Percentiles rank a stretch among this genome's conserved stretches.
These are phyloP conservation scores for Debaryomyces fabryi DNA, from an alignment of 1,139 yeast genomes.

Conservation along the genomic window DNA sequence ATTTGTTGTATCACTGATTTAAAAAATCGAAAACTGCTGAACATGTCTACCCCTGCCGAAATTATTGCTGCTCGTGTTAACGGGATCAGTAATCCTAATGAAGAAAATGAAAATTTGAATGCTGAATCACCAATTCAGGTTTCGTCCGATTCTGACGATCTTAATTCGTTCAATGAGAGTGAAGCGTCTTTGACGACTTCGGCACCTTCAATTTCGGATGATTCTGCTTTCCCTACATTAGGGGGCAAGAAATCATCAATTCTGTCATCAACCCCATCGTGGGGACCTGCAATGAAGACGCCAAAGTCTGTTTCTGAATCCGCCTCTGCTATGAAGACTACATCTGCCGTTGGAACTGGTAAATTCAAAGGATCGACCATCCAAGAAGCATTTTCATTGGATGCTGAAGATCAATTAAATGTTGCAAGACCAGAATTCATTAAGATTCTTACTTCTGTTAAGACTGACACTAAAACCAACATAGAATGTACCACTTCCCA, in stretches of 20 bases:
- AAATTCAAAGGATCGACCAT: conserved; percentile 44
- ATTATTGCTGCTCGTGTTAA: conserved; percentile 57
- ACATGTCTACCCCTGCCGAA: conserved; percentile 64
- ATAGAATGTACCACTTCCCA: conserved; percentile 85
- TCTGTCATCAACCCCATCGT: conserved; percentile 21
- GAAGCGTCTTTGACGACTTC: conserved; percentile 21
- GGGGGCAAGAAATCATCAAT: conserved; percentile 46
- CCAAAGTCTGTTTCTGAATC: conserved; percentile 26
- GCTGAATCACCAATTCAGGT: conserved; percentile 5
- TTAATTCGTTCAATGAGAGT: conserved; percentile 7
- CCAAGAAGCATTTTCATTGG: conserved; percentile 76
- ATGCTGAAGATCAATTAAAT: conserved; percentile 65
- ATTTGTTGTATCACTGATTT: conserved; percentile 8
- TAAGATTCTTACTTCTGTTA: conserved; percentile 63
- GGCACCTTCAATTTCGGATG: conserved; percentile 46
- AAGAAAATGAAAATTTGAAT: conserved; percentile 16
- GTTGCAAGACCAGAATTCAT: conserved; percentile 66
- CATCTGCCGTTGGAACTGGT: conserved; percentile 27
- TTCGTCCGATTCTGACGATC: conserved; percentile 15
- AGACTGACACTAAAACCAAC: conserved; percentile 62
- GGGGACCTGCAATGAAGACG: conserved; percentile 42
- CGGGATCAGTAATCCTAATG: conserved; percentile 30
- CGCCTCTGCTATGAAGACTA: conserved; percentile 28
- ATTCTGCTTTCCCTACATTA: conserved; percentile 72
- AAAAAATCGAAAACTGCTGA: not conserved